Percentiles rank a stretch among this genome's conserved stretches.
These are phyloP conservation scores for Choricystis sp. DNA, from an alignment of 139 green algal genomes.

Conservation along the genomic window DNA sequence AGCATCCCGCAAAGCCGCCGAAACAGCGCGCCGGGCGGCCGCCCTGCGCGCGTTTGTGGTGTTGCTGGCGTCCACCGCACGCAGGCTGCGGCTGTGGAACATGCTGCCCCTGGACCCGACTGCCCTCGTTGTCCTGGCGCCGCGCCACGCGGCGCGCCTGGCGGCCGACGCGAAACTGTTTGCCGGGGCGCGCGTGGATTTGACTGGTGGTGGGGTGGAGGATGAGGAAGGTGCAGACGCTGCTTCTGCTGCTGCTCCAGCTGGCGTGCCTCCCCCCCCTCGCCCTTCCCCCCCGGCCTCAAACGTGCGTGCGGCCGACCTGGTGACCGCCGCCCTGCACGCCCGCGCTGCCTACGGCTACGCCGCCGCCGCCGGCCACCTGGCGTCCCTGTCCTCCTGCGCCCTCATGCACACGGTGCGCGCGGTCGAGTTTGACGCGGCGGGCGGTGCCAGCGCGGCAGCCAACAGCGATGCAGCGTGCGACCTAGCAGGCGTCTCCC, in stretches of 20 bases:
- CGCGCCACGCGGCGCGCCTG: not conserved
- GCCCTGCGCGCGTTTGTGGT: not conserved
- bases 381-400: constrained; percentile 21
- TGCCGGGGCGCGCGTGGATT: no score
- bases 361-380: constrained; percentile 25
- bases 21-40: not conserved
- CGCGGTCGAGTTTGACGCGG: constrained; percentile 23
- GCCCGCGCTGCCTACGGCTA: constrained; percentile 35
- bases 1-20: no score
- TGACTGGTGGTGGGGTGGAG: not conserved
- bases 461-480: constrained; percentile 35
- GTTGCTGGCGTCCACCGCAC: not conserved
- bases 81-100: not conserved
- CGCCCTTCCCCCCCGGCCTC: not conserved
- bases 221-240: not conserved
- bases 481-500: constrained; percentile 19
- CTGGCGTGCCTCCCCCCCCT: not conserved
- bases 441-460: constrained; percentile 27
- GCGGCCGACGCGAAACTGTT: no score
- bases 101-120: not conserved
- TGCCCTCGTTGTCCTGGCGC: not conserved
- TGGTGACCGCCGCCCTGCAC: constrained; percentile 29
- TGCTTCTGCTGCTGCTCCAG: no score
- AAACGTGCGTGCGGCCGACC: constrained; percentile 2
- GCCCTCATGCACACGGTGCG: constrained; percentile 29